Evolutionary conservation across 768 basidiomycete species (phyloP), one percentile per base, ranked within the genome.

Genomic region (Lactifluus piperatus): DNA sequence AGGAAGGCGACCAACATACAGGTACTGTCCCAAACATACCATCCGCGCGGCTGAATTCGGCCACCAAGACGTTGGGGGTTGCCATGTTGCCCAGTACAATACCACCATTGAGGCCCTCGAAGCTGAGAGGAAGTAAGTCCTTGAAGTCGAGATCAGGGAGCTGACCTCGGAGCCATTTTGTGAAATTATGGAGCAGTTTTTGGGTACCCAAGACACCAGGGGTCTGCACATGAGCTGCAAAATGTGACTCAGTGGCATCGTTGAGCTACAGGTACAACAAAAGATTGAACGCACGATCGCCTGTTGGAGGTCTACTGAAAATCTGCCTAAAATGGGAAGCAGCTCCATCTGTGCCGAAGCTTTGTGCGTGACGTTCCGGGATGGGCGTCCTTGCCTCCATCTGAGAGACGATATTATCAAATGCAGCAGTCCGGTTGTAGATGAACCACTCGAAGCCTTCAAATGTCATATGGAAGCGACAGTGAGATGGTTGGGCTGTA

Each of bases 401-500:
- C 67, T 88, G 82, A 11, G 86, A 79, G 20, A 95, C 73, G 53
- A 98, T 93, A 54, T 82, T 79, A 68, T 98, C 93, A 71, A 87
- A 97, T 4, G 92, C 85, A 4, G 90, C 81, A 3, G 91, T 94
- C 49, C 84, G 78, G 72, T 97, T 98, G 72, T 91, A 97, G 43
- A 98, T 66, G 70, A 91, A 91, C 86, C 91, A 94, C 70, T 98
- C 94, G 45, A 94, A 77, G 18, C 95, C 95, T 65, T 94, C 83
- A 3, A 90, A 66, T 7, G 84, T 84, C 29, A 94, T 68, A 55
- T 89, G 85, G 30, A 97, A 81, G 39, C 95, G 85, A 66, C 92
- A 95, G 14, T 11, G 62, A 13, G 86, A 81, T 57, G 81, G 76
- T 24, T 79, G 67, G 14, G 63, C 44, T 18, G 57, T 57, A 30